These are phyloP conservation scores for sorghum (Sorghum bicolor) DNA, from an alignment of 176 grass and related monocot species.

Conservation along the genomic window Sorghum_bicolor_NCBIv3 NC_012872.2:61011001-61011500, in stretches of 20 bases:
- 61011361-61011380: constrained; percentile 72
- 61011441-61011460: too few species aligned
- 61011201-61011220: constrained; percentile 99
- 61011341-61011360: constrained; percentile 94
- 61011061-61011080: not conserved
- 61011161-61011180: constrained; percentile 27
- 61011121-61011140: not conserved
- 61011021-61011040: not conserved
- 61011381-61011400: not conserved
- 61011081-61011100: not conserved
- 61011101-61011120: not conserved
- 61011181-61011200: constrained; percentile 81
- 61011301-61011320: constrained; percentile 96
- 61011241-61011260: constrained; percentile 76
- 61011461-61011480: too few species aligned
- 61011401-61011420: not conserved
- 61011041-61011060: not conserved
- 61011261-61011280: constrained; percentile 88
- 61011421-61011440: too few species aligned
- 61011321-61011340: constrained; percentile 96
- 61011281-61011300: constrained; percentile 70
- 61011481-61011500: too few species aligned
- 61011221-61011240: constrained; percentile 99
- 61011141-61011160: not conserved
- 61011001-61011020: not conserved